Evolutionary conservation across 1,284 basidiomycete genomes (phyloP), one percentile per base, ranked within the genome.

Genomic region (Hemileccinum hortonii): DNA sequence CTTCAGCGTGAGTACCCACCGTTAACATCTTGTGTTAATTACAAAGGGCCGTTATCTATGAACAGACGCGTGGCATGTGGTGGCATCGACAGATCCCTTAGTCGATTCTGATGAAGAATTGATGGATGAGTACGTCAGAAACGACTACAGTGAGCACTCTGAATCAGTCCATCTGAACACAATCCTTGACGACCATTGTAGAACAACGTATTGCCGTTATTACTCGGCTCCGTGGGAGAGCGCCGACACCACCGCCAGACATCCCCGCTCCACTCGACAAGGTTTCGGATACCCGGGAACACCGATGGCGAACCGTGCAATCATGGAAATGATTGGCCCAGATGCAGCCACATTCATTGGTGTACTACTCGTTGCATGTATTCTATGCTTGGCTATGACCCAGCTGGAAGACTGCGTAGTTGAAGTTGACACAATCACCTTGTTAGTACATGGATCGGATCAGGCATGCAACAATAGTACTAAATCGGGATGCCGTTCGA

Each of bases 61-160:
- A 44, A 42, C 66, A 90, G 87, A 89, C 53, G 84, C 87, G 12
- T 89, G 85, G 85, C 80, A 86, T 61, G 73, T 82, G 39, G 76
- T 82, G 33, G 76, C 75, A 38, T 79, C 77, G 32, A 77, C 75
- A 36, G 86, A 90, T 60, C 83, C 87, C 11, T 71, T 90, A 14
- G 73, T 73, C 15, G 86, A 88, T 69, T 90, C 87, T 9, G 87
- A 90, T 60, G 83, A 86, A 48, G 87, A 90, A 61, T 70, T 75
- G 47, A 73, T 73, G 50, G 84, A 88, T 56, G 82, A 86, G 53
- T 75, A 85, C 57, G 74, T 79, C 48, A 75, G 80, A 39, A 62
- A 76, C 39, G 87, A 90, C 59, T 87, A 87, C 61, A 75, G 87
- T 86, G 61, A 61, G 82, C 66, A 22, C 16, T 15, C 41, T 41